Base-by-base conservation (phyloP, 2,329 filamentous ascomycete genomes). In the Colletotrichum godetiae region DNA sequence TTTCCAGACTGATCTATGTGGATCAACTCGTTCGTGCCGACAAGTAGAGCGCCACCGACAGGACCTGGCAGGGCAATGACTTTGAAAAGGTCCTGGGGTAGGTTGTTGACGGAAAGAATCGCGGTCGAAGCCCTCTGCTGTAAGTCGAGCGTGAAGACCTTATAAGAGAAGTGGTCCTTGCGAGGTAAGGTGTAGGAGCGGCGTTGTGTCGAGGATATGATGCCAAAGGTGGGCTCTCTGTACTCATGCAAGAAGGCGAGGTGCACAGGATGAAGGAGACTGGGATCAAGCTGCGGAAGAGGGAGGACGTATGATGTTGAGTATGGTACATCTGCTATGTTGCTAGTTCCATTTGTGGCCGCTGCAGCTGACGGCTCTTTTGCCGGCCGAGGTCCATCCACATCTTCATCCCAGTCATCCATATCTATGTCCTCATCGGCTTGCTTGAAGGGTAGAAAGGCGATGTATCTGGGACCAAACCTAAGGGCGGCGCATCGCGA, bases 1-100 rank as follows among this genome's bases (percentile, higher is more conserved):
- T 97, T 98, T 35, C 97, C 97, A 12, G 95, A 95, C 86, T 99
- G 97, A 79, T 98, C 96, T 76, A 99, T 92, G 81, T 99, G 97
- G 73, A 99, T 94, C 74, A 99, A 84, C 80, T 98, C 95, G 80
- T 99, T 98, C 60, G 90, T 88, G 33, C 97, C 97, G 24, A 98
- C 85, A 19, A 99, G 88, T 19, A 99, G 86, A 49, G 95, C 94
- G 56, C 97, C 97, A 29, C 97, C 97, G 53, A 98, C 92, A 1
- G 96, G 96, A 6, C 93, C 88, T 5, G 95, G 94, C 3, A 99
- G 85, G 8, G 97, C 92, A 58, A 98, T 87, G 56, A 98, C 92
- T 77, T 91, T 91, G 81, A 92, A 94, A 11, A 98, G 87, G 81
- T 98, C 96, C 79, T 95, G 95, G 1, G 97, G 97, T 55, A 99